A percentile compares a stretch with the other conserved stretches of the same genome.
These are phyloP conservation scores for Terana coerulea DNA, from an alignment of 768 basidiomycete species.

Conservation along the genomic window DNA sequence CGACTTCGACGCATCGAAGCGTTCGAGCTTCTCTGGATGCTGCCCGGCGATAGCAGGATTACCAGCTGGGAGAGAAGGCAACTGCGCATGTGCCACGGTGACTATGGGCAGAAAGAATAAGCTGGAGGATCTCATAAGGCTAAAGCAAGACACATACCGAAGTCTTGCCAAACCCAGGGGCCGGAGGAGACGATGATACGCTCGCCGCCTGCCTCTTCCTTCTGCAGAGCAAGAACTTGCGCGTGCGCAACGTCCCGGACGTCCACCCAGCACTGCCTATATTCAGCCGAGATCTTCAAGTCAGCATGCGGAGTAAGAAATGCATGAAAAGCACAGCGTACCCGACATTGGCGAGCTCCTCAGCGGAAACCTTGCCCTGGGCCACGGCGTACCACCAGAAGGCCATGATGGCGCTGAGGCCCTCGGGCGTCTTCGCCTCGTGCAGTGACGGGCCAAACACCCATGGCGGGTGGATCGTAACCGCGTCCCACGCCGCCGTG, in stretches of 20 bases:
- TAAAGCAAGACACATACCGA: slow-evolving; percentile 2
- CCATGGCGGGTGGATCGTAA: slow-evolving; percentile 50
- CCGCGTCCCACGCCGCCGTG: slow-evolving; percentile 45
- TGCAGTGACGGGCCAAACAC: slow-evolving; percentile 26
- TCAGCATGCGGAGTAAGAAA: neutral
- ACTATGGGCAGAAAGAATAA: slow-evolving; percentile 1
- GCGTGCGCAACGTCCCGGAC: slow-evolving; percentile 18
- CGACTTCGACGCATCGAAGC: slow-evolving; percentile 13
- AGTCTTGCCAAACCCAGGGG: slow-evolving; percentile 16
- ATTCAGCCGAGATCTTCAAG: neutral
- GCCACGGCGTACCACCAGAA: slow-evolving; percentile 23
- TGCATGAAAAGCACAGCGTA: neutral
- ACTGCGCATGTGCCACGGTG: slow-evolving; percentile 4
- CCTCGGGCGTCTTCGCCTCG: slow-evolving; percentile 30
- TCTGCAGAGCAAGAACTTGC: slow-evolving; percentile 17
- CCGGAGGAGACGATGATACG: slow-evolving; percentile 30
- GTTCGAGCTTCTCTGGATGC: slow-evolving; percentile 17
- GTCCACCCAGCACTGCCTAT: slow-evolving; percentile 17
- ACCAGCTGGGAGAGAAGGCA: slow-evolving; percentile 4
- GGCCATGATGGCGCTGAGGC: slow-evolving; percentile 33
- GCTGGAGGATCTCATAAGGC: slow-evolving; percentile 14
- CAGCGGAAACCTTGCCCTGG: slow-evolving; percentile 15
- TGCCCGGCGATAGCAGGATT: slow-evolving; percentile 15
- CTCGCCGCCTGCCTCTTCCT: slow-evolving; percentile 30
- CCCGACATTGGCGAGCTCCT: slow-evolving; percentile 15